Conservation (phyloP, 257 asterid genomes). For the Haberlea rhodopensis region DNA sequence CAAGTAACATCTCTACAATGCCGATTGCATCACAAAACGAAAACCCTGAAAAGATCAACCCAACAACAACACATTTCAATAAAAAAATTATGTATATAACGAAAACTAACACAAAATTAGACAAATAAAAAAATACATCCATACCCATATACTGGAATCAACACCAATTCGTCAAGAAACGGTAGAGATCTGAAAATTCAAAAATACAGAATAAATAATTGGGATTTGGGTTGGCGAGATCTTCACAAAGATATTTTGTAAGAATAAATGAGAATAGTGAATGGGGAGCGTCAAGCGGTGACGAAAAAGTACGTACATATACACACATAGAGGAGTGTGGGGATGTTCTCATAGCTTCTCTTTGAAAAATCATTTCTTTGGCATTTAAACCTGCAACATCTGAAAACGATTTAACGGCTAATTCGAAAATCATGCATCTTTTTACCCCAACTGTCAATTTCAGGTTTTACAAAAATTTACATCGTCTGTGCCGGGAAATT, state of each 20-base stretch:
- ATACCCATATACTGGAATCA: background rate
- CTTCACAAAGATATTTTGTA: background rate
- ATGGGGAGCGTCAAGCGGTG: background rate
- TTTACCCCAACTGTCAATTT: no score
- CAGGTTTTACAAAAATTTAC: no score
- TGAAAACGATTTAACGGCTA: background rate
- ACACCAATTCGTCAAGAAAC: background rate
- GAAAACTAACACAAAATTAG: background rate
- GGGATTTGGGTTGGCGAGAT: background rate
- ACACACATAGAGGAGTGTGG: no score
- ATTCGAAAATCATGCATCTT: no score
- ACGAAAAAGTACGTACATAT: background rate
- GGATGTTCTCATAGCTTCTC: background rate
- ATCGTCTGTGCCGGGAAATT: no score
- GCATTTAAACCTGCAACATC: background rate
- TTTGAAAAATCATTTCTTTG: background rate
- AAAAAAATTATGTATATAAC: no score
- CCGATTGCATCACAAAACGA: background rate
- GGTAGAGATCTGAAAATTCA: background rate
- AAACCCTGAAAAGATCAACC: conserved; percentile 2
- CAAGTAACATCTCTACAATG: background rate
- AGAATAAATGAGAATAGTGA: background rate
- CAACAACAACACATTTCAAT: background rate
- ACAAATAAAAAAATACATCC: background rate
- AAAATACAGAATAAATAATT: no score